Evolutionary conservation across 1,284 basidiomycete species (phyloP).

Genomic region (Puccinia novopanici): DNA sequence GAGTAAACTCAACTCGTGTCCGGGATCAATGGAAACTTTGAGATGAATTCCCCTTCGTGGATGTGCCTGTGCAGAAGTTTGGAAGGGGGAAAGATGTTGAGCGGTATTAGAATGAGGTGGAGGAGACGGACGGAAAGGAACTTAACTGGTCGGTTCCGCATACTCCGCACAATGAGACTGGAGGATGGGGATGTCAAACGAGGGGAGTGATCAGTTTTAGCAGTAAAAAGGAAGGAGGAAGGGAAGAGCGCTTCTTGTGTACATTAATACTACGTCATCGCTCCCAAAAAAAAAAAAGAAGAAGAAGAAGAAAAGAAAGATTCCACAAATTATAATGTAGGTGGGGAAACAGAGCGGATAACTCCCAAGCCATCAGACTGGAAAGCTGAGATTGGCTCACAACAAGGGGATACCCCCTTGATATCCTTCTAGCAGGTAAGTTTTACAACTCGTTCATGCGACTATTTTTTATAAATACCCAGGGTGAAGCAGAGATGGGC

Average conservation of each 20-base stretch:
- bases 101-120: neutral
- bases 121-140: neutral
- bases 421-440: neutral
- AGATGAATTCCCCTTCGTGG: conserved; percentile 75
- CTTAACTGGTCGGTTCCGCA: conserved; percentile 46
- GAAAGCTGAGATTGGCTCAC: neutral
- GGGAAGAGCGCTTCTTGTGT: neutral
- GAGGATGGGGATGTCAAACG: neutral
- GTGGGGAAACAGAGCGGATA: no score
- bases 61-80: conserved; percentile 66
- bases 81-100: neutral
- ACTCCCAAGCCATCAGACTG: no score
- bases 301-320: no score
- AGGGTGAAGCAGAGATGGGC: neutral
- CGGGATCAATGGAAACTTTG: conserved; percentile 73
- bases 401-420: neutral
- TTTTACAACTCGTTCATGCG: no score
- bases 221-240: neutral
- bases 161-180: conserved; percentile 46
- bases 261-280: no score
- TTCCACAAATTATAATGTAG: no score
- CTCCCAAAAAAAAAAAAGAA: no score
- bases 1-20: conserved; percentile 69
- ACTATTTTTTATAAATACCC: no score
- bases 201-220: neutral